Conservation (phyloP, 495 filamentous ascomycete species). For the Podospora didyma region DNA sequence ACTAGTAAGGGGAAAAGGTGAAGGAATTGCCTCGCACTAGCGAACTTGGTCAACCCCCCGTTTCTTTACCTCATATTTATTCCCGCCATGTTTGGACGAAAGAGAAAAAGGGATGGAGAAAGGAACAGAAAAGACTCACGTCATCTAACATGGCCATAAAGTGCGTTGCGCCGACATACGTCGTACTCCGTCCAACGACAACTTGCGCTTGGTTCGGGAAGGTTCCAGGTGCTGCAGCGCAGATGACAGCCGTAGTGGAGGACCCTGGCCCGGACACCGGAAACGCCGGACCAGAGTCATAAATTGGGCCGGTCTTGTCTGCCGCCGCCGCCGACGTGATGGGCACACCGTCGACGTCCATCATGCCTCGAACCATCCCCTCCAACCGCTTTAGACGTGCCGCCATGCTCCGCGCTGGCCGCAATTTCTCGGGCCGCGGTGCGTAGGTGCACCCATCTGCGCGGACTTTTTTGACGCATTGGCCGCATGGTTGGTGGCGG, state of each 20-base stretch:
- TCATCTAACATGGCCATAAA: constrained; percentile 56
- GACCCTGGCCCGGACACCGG: constrained; percentile 2
- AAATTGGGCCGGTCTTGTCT: no score
- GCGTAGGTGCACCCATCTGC: constrained; percentile 42
- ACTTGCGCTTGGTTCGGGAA: constrained; percentile 11
- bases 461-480: constrained; percentile 44
- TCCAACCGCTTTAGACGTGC: constrained; percentile 51
- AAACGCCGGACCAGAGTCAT: no score
- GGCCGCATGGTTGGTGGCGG: constrained; percentile 24
- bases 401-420: constrained; percentile 41
- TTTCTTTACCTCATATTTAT: neutral
- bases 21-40: neutral
- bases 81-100: neutral
- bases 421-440: constrained; percentile 34
- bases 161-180: constrained; percentile 50
- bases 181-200: constrained; percentile 30
- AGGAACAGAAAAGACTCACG: constrained; percentile 24
- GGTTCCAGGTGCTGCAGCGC: constrained; percentile 5
- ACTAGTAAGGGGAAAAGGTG: neutral
- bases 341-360: constrained; percentile 27
- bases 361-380: constrained; percentile 47
- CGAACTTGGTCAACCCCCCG: neutral
- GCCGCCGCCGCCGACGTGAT: no score
- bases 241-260: neutral
- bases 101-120: neutral